Percentiles rank a stretch among this genome's conserved stretches.
Conservation (phyloP, 306 rosid species). For the Prunus kanzakura region DNA sequence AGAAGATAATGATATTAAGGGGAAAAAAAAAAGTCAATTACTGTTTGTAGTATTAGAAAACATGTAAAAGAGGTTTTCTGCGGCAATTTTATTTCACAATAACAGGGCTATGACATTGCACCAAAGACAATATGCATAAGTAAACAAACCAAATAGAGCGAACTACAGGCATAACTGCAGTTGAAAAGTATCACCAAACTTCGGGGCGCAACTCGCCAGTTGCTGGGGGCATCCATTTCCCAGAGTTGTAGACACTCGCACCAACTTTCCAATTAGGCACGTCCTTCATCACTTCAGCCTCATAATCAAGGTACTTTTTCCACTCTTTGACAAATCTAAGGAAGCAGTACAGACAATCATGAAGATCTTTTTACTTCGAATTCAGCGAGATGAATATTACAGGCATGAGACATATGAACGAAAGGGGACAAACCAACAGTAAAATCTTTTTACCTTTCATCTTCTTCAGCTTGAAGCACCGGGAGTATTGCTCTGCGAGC, state of each 20-base stretch:
- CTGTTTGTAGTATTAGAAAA: constrained; percentile 17
- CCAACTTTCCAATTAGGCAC: constrained; percentile 99
- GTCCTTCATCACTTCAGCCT: constrained; percentile 98
- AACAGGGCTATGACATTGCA: constrained; percentile 20
- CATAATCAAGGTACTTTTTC: constrained; percentile 91
- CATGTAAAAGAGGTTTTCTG: constrained; percentile 22
- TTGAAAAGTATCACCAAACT: constrained; percentile 64
- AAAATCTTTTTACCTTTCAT: constrained; percentile 65
- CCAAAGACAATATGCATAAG: constrained; percentile 27
- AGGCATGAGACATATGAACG: not conserved
- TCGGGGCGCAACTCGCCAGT: constrained; percentile 94
- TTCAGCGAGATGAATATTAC: not conserved
- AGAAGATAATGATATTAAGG: not conserved
- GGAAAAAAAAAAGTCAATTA: not conserved
- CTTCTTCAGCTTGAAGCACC: constrained; percentile 96
- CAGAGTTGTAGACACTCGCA: constrained; percentile 83
- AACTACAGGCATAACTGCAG: constrained; percentile 4
- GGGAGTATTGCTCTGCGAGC: constrained; percentile 92
- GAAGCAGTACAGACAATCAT: constrained; percentile 9
- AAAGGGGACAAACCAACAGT: constrained; percentile 6
- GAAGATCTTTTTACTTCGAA: not conserved
- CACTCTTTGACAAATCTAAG: constrained; percentile 89
- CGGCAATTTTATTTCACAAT: constrained; percentile 56
- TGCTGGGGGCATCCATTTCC: constrained; percentile 96
- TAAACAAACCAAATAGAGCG: constrained; percentile 19